These are phyloP conservation scores for Epithele typhae DNA, from an alignment of 768 basidiomycete species.

Conservation along the genomic window DNA sequence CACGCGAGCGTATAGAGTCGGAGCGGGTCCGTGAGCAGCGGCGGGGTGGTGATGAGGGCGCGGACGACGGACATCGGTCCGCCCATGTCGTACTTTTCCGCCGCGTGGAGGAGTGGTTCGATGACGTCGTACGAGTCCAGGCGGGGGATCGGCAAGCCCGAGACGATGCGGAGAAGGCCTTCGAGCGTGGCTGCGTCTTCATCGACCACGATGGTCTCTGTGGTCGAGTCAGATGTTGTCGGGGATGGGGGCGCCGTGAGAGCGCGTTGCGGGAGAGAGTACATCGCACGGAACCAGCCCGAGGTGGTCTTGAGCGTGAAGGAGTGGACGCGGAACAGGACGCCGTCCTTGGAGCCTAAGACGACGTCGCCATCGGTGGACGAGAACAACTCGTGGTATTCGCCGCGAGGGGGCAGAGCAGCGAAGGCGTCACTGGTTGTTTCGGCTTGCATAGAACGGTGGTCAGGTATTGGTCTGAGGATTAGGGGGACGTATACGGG, in stretches of 20 bases:
- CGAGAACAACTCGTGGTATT: slow-evolving; percentile 44
- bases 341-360: slow-evolving; percentile 45
- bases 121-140: slow-evolving; percentile 49
- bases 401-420: background rate
- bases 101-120: slow-evolving; percentile 55
- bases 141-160: slow-evolving; percentile 48
- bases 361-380: slow-evolving; percentile 53
- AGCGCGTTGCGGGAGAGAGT: slow-evolving; percentile 45
- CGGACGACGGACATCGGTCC: slow-evolving; percentile 59
- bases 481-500: too few species aligned
- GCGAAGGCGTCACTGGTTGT: background rate
- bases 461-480: too few species aligned
- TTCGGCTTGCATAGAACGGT: slow-evolving; percentile 2
- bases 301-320: slow-evolving; percentile 60
- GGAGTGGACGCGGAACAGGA: slow-evolving; percentile 54
- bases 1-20: slow-evolving; percentile 30
- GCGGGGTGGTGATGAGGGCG: slow-evolving; percentile 49
- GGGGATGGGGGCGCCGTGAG: background rate
- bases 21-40: slow-evolving; percentile 33
- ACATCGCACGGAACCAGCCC: slow-evolving; percentile 60
- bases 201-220: slow-evolving; percentile 47
- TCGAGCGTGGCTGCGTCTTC: slow-evolving; percentile 55
- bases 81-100: slow-evolving; percentile 70
- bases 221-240: slow-evolving; percentile 1
- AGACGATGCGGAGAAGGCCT: slow-evolving; percentile 55